phyloP scores from a whole-genome alignment of 768 basidiomycete species.

The Suillus subluteus region DNA sequence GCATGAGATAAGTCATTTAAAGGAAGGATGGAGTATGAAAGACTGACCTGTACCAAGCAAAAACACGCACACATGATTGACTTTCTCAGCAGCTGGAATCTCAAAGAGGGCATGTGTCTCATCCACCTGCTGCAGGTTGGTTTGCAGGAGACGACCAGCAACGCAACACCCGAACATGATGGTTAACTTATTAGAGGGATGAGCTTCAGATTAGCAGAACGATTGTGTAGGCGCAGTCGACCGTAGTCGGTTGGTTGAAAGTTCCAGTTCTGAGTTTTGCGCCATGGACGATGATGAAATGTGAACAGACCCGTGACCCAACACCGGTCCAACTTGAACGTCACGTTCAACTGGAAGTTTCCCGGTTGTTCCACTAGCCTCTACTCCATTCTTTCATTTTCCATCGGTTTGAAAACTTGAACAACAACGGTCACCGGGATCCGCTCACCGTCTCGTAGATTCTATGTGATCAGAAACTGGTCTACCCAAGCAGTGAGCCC shows the following conservation, averaged over 20 bases:
- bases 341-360: neutral
- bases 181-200: neutral
- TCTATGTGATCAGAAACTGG: neutral
- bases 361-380: neutral
- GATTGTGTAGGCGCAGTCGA: neutral
- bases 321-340: neutral
- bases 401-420: neutral
- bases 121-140: constrained; percentile 80
- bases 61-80: constrained; percentile 89
- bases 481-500: neutral
- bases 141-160: constrained; percentile 78
- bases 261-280: neutral
- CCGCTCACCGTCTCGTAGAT: neutral
- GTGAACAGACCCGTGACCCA: constrained; percentile 5
- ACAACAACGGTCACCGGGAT: neutral
- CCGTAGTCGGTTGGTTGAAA: neutral
- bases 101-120: constrained; percentile 84
- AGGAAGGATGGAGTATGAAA: neutral
- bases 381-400: neutral
- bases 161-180: constrained; percentile 81
- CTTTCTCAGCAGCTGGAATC: constrained; percentile 66
- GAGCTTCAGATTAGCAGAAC: neutral
- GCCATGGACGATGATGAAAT: constrained; percentile 9
- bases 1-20: constrained; percentile 52
- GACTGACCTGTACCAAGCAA: constrained; percentile 72